These are phyloP conservation scores for Silene uniflora DNA, from an alignment of 148 eudicot genomes.

Conservation along the genomic window DNA sequence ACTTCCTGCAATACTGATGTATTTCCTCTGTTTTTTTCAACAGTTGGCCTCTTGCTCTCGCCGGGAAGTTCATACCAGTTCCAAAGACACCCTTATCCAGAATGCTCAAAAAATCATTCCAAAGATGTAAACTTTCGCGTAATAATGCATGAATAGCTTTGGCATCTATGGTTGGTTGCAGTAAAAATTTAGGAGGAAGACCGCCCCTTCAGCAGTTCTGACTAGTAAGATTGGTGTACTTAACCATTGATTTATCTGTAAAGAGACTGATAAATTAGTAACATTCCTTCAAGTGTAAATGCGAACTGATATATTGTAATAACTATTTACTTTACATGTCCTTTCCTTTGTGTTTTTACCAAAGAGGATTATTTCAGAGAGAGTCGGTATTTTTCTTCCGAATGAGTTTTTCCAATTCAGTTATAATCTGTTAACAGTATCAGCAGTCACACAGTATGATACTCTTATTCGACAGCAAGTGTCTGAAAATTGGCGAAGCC, in stretches of 20 bases:
- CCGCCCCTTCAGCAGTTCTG: constrained; percentile 1
- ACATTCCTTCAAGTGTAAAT: constrained; percentile 18
- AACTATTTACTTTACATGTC: constrained; percentile 2
- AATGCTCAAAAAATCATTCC: constrained; percentile 52
- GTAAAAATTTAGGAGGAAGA: constrained; percentile 18
- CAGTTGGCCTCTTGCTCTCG: constrained; percentile 91
- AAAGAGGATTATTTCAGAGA: too few relatives aligned
- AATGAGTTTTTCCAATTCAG: not conserved
- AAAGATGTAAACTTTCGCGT: constrained; percentile 44
- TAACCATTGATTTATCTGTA: constrained; percentile 21
- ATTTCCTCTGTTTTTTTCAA: not conserved
- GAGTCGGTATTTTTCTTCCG: not conserved
- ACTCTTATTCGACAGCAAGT: too few relatives aligned
- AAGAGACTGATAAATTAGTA: constrained; percentile 14
- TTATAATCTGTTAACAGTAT: not conserved
- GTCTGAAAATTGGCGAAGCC: too few relatives aligned
- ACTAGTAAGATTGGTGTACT: constrained; percentile 16
- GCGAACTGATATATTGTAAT: constrained; percentile 5
- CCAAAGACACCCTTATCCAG: constrained; percentile 73
- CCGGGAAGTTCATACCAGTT: constrained; percentile 79
- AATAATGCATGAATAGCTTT: constrained; percentile 14
- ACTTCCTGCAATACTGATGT: constrained; percentile 7
- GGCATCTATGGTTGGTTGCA: constrained; percentile 15
- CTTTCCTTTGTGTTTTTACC: constrained; percentile 1
- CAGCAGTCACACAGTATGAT: not conserved